phyloP scores from a whole-genome alignment of 1,139 yeast genomes.

The Yamadazyma epiphylla region DNA sequence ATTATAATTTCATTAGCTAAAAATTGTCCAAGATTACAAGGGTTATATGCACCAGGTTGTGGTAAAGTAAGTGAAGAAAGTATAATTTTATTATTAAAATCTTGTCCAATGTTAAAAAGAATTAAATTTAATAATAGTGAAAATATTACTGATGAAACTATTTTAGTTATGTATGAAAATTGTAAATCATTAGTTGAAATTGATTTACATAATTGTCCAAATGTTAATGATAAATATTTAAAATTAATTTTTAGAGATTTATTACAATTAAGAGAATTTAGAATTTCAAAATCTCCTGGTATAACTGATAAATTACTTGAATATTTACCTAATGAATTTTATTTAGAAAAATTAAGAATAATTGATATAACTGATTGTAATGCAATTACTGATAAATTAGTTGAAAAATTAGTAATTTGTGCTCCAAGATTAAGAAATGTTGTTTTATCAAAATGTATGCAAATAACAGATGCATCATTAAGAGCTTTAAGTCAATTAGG shows the following conservation, averaged over 20 bases:
- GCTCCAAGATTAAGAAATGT: slow-evolving; percentile 89
- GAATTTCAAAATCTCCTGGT: slow-evolving; percentile 71
- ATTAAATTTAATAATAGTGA: slow-evolving; percentile 75
- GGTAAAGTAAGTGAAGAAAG: slow-evolving; percentile 64
- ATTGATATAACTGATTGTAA: slow-evolving; percentile 85
- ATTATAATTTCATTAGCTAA: slow-evolving; percentile 67
- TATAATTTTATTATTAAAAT: slow-evolving; percentile 52
- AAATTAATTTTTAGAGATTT: slow-evolving; percentile 60
- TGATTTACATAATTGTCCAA: slow-evolving; percentile 81
- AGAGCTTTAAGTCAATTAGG: slow-evolving; percentile 72
- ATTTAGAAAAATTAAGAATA: slow-evolving; percentile 58
- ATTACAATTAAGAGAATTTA: slow-evolving; percentile 74
- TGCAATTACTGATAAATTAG: slow-evolving; percentile 74
- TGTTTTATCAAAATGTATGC: slow-evolving; percentile 83
- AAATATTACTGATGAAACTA: slow-evolving; percentile 63
- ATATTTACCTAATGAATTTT: slow-evolving; percentile 37
- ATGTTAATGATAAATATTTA: slow-evolving; percentile 62
- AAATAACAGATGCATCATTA: slow-evolving; percentile 80
- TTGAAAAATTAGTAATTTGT: slow-evolving; percentile 64
- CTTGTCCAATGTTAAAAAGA: slow-evolving; percentile 76
- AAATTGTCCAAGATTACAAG: slow-evolving; percentile 77
- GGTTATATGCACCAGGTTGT: slow-evolving; percentile 87
- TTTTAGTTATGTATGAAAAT: slow-evolving; percentile 57
- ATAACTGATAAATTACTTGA: slow-evolving; percentile 65
- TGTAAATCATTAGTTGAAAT: slow-evolving; percentile 86